These are phyloP conservation scores for Carnegiea gigantea DNA, from an alignment of 179 eudicot species.

Conservation along the genomic window DNA sequence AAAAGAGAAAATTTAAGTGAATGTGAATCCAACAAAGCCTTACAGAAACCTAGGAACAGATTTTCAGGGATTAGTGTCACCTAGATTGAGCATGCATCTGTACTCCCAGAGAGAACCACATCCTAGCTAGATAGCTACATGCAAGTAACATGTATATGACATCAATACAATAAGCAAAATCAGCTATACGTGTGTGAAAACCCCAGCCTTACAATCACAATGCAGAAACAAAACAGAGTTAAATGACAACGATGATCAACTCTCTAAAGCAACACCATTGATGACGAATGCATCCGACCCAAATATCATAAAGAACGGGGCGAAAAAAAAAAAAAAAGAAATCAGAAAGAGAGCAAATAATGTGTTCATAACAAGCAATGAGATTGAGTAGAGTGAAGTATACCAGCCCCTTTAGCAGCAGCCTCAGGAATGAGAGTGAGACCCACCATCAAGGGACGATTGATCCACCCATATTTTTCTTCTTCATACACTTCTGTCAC, in stretches of 20 bases:
- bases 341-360: not conserved
- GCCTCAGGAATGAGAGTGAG: constrained; percentile 64
- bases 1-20: not conserved
- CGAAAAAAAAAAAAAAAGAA: not conserved
- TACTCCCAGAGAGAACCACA: not conserved
- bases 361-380: not conserved
- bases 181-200: not conserved
- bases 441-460: constrained; percentile 50
- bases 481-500: constrained; percentile 23
- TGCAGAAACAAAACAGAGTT: constrained; percentile 52
- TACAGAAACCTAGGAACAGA: not conserved
- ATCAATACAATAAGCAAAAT: not conserved
- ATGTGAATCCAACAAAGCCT: not conserved
- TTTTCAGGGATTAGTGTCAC: not conserved
- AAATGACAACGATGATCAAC: not conserved
- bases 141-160: not conserved
- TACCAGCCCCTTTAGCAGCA: constrained; percentile 82
- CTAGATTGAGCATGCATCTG: constrained; percentile 1
- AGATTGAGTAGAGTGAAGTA: constrained; percentile 17
- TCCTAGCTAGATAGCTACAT: not conserved
- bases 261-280: not conserved
- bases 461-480: constrained; percentile 25
- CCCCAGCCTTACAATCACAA: constrained; percentile 57
- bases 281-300: not conserved
- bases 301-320: not conserved